These are phyloP conservation scores for Haplosporangium sp. DNA, from an alignment of 371 early-diverging fungal genomes.

Conservation along the genomic window DNA sequence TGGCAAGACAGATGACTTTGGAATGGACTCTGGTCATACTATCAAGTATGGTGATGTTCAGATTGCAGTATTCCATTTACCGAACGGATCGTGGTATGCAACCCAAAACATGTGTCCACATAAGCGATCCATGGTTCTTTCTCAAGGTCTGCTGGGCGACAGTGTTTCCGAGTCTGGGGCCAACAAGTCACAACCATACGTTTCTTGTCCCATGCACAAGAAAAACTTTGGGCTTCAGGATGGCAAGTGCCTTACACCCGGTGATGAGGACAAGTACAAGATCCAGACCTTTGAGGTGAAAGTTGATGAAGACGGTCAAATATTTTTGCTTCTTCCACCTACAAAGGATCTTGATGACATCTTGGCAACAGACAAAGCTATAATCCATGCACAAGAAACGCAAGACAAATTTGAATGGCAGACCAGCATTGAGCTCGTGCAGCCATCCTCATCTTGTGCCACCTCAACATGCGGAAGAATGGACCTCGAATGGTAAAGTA, in stretches of 20 bases:
- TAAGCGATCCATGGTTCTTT: conserved; percentile 75
- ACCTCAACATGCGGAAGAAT: conserved; percentile 26
- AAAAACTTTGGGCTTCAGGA: conserved; percentile 70
- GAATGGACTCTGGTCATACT: conserved; percentile 62
- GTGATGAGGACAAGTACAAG: conserved; percentile 59
- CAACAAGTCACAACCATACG: conserved; percentile 57
- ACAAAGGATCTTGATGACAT: conserved; percentile 57
- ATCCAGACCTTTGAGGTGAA: conserved; percentile 67
- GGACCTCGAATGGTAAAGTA: conserved; percentile 39
- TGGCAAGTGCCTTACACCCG: conserved; percentile 61
- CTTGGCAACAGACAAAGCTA: conserved; percentile 64
- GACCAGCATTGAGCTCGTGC: conserved; percentile 29
- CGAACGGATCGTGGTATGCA: conserved; percentile 68
- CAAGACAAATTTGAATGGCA: conserved; percentile 29
- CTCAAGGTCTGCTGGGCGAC: conserved; percentile 68
- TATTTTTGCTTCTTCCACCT: conserved; percentile 63
- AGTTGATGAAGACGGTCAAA: conserved; percentile 57
- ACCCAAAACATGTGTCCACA: conserved; percentile 83
- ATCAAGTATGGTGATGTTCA: conserved; percentile 69
- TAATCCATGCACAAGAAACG: conserved; percentile 51
- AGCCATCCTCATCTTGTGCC: conserved; percentile 23
- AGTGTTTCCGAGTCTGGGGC: conserved; percentile 33
- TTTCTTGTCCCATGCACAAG: conserved; percentile 79
- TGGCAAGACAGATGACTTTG: conserved; percentile 55
- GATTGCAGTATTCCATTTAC: conserved; percentile 66